Evolutionary conservation across 306 rosid species (phyloP).

Genomic region (Macrotyloma uniflorum): DNA sequence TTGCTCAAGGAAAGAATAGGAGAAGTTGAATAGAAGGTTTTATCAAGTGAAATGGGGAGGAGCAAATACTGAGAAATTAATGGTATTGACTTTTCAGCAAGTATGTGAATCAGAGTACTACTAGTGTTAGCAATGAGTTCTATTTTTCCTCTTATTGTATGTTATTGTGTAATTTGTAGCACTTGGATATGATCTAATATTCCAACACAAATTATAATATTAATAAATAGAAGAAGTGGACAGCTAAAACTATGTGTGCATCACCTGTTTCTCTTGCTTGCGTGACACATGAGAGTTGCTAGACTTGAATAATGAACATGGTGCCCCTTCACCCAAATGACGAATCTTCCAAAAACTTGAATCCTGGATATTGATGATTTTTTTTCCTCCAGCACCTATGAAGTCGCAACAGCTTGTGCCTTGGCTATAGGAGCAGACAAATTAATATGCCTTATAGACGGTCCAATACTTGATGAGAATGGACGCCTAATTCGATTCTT

Average conservation of each 20-base stretch:
- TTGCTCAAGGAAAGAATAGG: neutral
- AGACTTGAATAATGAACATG: conserved; percentile 20
- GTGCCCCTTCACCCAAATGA: neutral
- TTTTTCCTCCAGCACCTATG: conserved; percentile 76
- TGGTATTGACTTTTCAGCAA: neutral
- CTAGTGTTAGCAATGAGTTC: neutral
- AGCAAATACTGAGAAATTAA: conserved; percentile 16
- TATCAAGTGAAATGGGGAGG: neutral
- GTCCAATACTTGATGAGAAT: conserved; percentile 88
- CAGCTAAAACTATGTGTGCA: conserved; percentile 4
- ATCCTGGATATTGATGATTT: conserved; percentile 39
- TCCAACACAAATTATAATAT: neutral
- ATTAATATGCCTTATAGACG: conserved; percentile 90
- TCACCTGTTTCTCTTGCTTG: conserved; percentile 22
- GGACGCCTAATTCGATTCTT: conserved; percentile 77
- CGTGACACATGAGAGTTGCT: conserved; percentile 5
- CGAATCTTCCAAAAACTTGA: conserved; percentile 20
- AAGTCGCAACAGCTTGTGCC: conserved; percentile 97
- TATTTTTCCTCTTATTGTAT: neutral
- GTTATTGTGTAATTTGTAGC: neutral
- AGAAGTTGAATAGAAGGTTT: conserved; percentile 1
- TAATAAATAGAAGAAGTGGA: neutral
- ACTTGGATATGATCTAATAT: conserved; percentile 16
- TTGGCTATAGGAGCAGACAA: conserved; percentile 94
- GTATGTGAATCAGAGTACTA: neutral